Base-by-base conservation (phyloP, 2,329 filamentous ascomycete species). In the Colletotrichum lindemuthianum region DNA sequence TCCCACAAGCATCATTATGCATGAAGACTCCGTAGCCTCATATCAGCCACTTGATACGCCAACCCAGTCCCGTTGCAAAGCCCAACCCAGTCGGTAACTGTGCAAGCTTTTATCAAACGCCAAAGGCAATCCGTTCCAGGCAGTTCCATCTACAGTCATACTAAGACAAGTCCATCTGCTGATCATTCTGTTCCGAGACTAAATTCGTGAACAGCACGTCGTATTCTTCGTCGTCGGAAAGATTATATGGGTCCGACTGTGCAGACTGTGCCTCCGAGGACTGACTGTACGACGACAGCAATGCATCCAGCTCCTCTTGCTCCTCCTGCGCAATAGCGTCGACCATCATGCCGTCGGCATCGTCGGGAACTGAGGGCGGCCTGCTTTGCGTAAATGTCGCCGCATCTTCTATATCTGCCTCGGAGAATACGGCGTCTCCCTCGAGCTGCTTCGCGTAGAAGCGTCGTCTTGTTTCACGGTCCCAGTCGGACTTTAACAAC, bases 161-260 rank as follows among this genome's bases (percentile, higher is more conserved):
- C 24, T 69, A 82, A 39, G 78, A 78, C 73, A 82, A 78, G 59
- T 86, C 84, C 77, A 84, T 84, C 41, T 81, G 75, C 37, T 81
- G 76, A 63, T 5, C 55, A 50, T 12, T 75, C 51, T 83, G 78
- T 65, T 82, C 76, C n/a, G 84, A 80, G 54, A 87, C 75, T 41
- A 92, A 73, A 69, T 92, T 88, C 79, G 87, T 85, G 73, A 97
- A 90, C 9, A 89, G 75, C 50, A 82, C 77, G 67, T 90, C 87
- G 70, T 88, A 90, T 47, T 88, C 86, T 12, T 84, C 84, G 49
- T 88, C 86, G 56, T 89, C 86, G 1, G 78, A 82, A 37, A 81
- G 73, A 1, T 73, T 71, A 16, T 41, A 57, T 3, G 52, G 32
- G 13, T 65, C 63, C 15, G 58, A 32, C 10, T 56, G 36, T 8